phyloP scores from a whole-genome alignment of 2,329 filamentous ascomycete genomes.

The Fusarium cicatricum region DNA sequence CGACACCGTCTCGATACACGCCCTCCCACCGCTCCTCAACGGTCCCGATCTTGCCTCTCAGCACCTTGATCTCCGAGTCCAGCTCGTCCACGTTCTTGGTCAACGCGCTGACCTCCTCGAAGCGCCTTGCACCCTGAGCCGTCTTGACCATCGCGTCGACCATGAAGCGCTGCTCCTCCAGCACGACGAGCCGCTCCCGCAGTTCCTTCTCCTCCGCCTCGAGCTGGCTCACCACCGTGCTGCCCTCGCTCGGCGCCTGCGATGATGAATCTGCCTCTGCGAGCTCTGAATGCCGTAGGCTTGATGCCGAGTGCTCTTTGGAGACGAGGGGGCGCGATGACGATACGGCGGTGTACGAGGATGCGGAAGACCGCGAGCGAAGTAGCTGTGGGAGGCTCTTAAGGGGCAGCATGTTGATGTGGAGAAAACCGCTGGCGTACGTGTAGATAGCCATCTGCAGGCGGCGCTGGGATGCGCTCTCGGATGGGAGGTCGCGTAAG shows the following conservation, averaged over 20 bases:
- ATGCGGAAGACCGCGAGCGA: constrained; percentile 52
- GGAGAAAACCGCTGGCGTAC: constrained; percentile 83
- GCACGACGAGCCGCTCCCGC: constrained; percentile 79
- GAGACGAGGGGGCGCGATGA: constrained; percentile 46
- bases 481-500: constrained; percentile 79
- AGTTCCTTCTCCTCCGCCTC: constrained; percentile 87
- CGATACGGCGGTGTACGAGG: constrained; percentile 37
- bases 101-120: constrained; percentile 86
- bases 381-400: constrained; percentile 77
- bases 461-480: constrained; percentile 74
- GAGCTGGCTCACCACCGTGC: constrained; percentile 64
- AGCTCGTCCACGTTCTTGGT: constrained; percentile 84
- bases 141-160: constrained; percentile 85
- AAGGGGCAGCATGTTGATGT: constrained; percentile 89
- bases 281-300: constrained; percentile 57
- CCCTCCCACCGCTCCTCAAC: constrained; percentile 70
- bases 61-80: constrained; percentile 75
- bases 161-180: constrained; percentile 92
- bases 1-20: constrained; percentile 52
- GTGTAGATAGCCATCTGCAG: constrained; percentile 85
- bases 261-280: constrained; percentile 57
- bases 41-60: constrained; percentile 70
- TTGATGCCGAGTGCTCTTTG: constrained; percentile 48
- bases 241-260: constrained; percentile 57
- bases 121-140: constrained; percentile 78